Evolutionary conservation across 345 rosid species (phyloP).

Genomic region (Heritiera fomes): DNA sequence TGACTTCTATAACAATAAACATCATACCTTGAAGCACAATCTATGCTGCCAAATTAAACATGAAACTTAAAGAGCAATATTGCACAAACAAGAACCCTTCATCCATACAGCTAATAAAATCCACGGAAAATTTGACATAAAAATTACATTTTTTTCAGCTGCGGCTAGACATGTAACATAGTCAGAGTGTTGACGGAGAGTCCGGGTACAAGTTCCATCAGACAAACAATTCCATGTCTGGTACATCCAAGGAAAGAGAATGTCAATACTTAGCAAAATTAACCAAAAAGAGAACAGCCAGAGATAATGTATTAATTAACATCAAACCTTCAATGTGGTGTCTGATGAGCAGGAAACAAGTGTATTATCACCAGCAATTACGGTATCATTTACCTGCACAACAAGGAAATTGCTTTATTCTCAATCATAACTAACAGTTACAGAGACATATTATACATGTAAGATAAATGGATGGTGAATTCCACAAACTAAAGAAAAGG

Average conservation of each 20-base stretch:
- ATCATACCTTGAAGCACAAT: constrained; percentile 15
- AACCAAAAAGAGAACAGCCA: constrained; percentile 18
- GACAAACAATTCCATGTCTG: constrained; percentile 92
- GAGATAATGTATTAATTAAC: constrained; percentile 3
- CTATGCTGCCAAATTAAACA: background rate
- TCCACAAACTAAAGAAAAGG: background rate
- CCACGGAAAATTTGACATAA: constrained; percentile 31
- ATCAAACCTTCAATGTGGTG: constrained; percentile 85
- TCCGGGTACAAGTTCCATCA: constrained; percentile 77
- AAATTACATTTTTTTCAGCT: constrained; percentile 86
- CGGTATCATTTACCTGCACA: constrained; percentile 87
- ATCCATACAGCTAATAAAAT: constrained; percentile 32
- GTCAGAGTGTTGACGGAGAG: constrained; percentile 93
- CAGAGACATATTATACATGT: background rate
- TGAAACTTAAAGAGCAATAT: constrained; percentile 25
- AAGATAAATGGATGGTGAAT: background rate
- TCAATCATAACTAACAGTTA: constrained; percentile 3
- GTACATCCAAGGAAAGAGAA: constrained; percentile 16
- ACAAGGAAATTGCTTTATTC: constrained; percentile 19
- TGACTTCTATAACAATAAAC: constrained; percentile 27
- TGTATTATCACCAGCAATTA: constrained; percentile 71
- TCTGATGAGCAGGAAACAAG: constrained; percentile 98
- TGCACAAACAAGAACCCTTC: constrained; percentile 30
- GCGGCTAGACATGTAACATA: constrained; percentile 94
- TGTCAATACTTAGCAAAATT: constrained; percentile 12